Base-by-base conservation (phyloP, 2,329 filamentous ascomycete genomes). In the Colletotrichum cuscutae region DNA sequence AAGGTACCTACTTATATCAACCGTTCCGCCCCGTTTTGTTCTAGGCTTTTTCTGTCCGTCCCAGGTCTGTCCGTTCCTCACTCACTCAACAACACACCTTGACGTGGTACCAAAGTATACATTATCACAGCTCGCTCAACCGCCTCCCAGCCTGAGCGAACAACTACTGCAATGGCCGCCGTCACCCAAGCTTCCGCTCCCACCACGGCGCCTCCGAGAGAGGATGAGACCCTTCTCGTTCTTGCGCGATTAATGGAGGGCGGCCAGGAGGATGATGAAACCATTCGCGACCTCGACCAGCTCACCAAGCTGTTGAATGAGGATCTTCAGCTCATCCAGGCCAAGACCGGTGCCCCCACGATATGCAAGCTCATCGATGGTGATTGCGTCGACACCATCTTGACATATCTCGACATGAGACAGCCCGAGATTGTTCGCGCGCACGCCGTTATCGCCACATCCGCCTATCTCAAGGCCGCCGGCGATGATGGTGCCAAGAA, bases 191-290 rank as follows among this genome's bases (percentile, higher is more conserved):
- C 80, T 49, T 76, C 75, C 46, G 78, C 79, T 56, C 77, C 80
- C 49, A 79, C 75, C 46, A 61, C 76, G 68, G 71, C 75, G 62
- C 71, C 79, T 49, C 82, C 81, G 77, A 61, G 89, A 83, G 83
- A 89, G 77, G 92, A 94, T 78, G 86, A 92, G 78, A 92, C 93
- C 68, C 89, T 93, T 78, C 89, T 97, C 70, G 91, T 96, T 76
- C 90, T 98, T 76, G 95, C 95, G 28, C 93, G 94, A 78, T 86
- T 98, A 77, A 97, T 98, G 92, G 94, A 97, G 80, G 95, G 94
- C 57, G 95, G 95, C 65, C 91, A 95, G 77, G 94, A 98, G 77
- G 94, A 94, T 79, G 90, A 91, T 69, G 91, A 94, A 76, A 93
- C 90, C 13, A 91, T 89, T 77, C 82, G 82, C 73, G 87, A 90